These are phyloP conservation scores for Hordeum vulgare DNA, from an alignment of 176 grass and related monocot species.

Conservation along the genomic window MorexV3_pseudomolecules_assembly NC_058524.1:553971516-553972015, in stretches of 20 bases:
- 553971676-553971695: constrained; percentile 22
- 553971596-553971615: neutral
- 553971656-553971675: constrained; percentile 45
- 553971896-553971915: neutral
- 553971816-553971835: neutral
- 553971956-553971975: neutral
- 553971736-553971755: neutral
- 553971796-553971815: constrained; percentile 7
- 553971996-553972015: neutral
- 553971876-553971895: neutral
- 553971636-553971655: constrained; percentile 9
- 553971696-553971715: constrained; percentile 6
- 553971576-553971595: neutral
- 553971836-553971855: constrained; percentile 6
- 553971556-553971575: neutral
- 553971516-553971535: constrained; percentile 25
- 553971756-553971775: neutral
- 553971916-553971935: neutral
- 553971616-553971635: too few species aligned
- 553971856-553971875: neutral
- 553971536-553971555: constrained; percentile 34
- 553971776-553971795: neutral
- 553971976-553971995: neutral
- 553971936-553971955: neutral
- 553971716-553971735: neutral